These are phyloP conservation scores for Coffea eugenioides DNA, from an alignment of 257 asterid genomes.

Conservation along the genomic window DNA sequence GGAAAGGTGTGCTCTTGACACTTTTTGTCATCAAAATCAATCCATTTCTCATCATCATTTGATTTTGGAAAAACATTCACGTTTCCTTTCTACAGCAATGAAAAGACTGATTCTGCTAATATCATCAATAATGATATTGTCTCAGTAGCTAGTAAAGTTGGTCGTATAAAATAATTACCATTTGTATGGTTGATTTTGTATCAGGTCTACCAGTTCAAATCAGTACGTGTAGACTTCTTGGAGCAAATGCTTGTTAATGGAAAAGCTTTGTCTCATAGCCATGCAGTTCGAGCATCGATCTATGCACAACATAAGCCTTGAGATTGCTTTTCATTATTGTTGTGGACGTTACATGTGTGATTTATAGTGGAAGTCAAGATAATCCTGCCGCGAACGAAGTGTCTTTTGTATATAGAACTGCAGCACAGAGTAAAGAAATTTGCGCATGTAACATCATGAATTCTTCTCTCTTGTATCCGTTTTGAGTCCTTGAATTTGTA, in stretches of 20 bases:
- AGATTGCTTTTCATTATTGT: constrained; percentile 8
- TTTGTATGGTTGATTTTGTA: constrained; percentile 19
- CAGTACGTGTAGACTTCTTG: constrained; percentile 79
- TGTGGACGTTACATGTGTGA: neutral
- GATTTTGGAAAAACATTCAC: no score
- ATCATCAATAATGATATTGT: neutral
- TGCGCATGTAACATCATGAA: neutral
- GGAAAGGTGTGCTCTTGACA: constrained; percentile 53
- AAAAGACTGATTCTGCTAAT: neutral
- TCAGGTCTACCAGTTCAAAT: constrained; percentile 76
- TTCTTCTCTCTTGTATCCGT: neutral
- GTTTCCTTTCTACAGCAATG: neutral
- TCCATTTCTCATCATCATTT: neutral
- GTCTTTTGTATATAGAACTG: neutral
- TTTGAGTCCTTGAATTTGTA: neutral
- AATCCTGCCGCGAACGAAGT: no score
- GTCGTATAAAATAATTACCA: neutral
- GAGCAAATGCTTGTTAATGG: constrained; percentile 93
- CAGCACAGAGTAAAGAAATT: neutral
- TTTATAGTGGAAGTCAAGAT: neutral
- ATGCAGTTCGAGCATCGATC: constrained; percentile 61
- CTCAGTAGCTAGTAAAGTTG: neutral
- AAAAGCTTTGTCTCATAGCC: constrained; percentile 47
- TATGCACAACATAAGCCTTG: constrained; percentile 77
- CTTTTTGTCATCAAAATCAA: constrained; percentile 1